These are phyloP conservation scores for Herpetomonas muscarum DNA, from an alignment of 208 protist species.

Conservation along the genomic window DNA sequence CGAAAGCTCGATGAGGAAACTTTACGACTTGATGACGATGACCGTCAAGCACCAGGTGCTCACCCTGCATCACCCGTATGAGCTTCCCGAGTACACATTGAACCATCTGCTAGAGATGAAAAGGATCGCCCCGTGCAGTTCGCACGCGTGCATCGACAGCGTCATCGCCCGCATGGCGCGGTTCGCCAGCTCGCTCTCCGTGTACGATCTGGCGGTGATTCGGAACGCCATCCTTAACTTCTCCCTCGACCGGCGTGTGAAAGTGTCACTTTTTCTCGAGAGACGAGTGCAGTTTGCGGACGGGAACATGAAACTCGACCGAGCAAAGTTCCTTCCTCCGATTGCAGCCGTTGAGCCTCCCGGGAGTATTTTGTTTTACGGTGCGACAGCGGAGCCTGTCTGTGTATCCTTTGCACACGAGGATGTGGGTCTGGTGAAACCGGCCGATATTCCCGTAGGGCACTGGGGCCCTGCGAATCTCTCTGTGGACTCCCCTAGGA, in stretches of 20 bases:
- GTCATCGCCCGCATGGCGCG: conserved; percentile 20
- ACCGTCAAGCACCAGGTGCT: conserved; percentile 91
- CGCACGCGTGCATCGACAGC: conserved; percentile 13
- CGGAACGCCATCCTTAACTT: conserved; percentile 77
- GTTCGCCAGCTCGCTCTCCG: conserved; percentile 20
- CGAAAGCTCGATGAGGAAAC: conserved; percentile 82
- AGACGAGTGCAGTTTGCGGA: conserved; percentile 56
- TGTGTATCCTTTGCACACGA: conserved; percentile 38
- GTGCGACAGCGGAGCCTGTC: conserved; percentile 1
- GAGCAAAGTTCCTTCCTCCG: conserved; percentile 37
- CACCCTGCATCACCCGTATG: conserved; percentile 64
- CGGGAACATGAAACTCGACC: conserved; percentile 60
- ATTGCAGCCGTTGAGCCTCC: conserved; percentile 39
- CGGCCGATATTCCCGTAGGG: conserved; percentile 22
- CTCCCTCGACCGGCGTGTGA: conserved; percentile 53
- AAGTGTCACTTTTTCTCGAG: conserved; percentile 86
- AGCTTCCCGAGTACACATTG: conserved; percentile 82
- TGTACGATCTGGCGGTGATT: conserved; percentile 49
- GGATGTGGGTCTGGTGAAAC: conserved; percentile 34
- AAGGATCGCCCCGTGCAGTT: conserved; percentile 20
- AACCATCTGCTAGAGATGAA: conserved; percentile 81
- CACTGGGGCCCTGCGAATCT: conserved; percentile 37
- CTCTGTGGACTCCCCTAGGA: conserved; percentile 5
- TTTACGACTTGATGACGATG: conserved; percentile 93
- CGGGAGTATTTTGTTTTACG: conserved; percentile 41